Conservation (phyloP, 495 filamentous ascomycete genomes). For the Talaromyces adpressus region DNA sequence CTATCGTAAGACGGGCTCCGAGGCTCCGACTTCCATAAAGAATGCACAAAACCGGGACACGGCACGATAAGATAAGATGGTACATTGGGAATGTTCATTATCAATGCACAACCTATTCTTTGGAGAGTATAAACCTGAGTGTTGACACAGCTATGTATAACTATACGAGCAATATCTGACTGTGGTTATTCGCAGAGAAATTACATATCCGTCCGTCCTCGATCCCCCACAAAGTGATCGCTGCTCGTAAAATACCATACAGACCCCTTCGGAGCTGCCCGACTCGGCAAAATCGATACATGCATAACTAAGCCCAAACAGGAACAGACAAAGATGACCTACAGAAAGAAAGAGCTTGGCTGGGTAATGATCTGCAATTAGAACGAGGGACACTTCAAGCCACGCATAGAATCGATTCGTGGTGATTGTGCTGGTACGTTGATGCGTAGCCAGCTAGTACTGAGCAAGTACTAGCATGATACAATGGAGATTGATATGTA, state of each 20-base stretch:
- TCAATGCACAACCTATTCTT: background rate
- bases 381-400: background rate
- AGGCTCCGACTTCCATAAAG: background rate
- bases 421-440: background rate
- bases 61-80: slow-evolving; percentile 5
- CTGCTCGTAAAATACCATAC: background rate
- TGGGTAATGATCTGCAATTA: slow-evolving; percentile 4
- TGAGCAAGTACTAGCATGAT: background rate
- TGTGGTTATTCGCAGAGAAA: too few relatives aligned
- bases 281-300: background rate
- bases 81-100: too few relatives aligned
- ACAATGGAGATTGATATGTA: background rate
- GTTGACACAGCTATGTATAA: too few relatives aligned
- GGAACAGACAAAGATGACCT: background rate
- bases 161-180: too few relatives aligned
- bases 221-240: background rate
- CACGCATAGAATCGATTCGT: background rate
- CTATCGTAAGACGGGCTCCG: background rate
- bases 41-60: background rate
- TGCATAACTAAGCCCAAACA: background rate
- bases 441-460: too few relatives aligned
- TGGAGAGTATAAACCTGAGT: background rate
- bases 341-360: slow-evolving; percentile 1
- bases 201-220: background rate
- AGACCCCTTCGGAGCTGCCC: background rate